Evolutionary conservation across 2,329 filamentous ascomycete genomes (phyloP).

Genomic region (Stemphylium vesicarium): DNA sequence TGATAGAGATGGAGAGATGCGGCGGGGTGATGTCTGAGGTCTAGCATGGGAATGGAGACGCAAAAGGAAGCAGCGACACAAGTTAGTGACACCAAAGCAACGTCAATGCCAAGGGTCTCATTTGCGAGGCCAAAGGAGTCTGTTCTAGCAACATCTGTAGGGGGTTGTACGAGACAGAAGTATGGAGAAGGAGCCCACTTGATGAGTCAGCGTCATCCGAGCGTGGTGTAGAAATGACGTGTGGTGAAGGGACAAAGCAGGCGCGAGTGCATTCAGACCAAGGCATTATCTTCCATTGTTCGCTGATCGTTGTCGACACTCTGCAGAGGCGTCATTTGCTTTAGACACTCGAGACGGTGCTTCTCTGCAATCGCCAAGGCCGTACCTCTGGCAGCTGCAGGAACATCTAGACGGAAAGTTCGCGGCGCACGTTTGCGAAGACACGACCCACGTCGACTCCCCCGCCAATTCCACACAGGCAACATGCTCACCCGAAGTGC

Average conservation of each 20-base stretch:
- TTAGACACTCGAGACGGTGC: not conserved
- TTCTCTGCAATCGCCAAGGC: constrained; percentile 12
- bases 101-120: too few species aligned
- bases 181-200: not conserved
- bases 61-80: too few species aligned
- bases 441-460: constrained; percentile 7
- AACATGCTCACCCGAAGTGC: constrained; percentile 42
- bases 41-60: too few species aligned
- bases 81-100: too few species aligned
- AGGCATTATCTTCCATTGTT: too few species aligned
- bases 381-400: constrained; percentile 4
- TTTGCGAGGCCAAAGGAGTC: not conserved
- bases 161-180: not conserved
- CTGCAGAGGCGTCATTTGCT: not conserved
- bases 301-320: not conserved
- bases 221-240: constrained; percentile 8
- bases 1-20: too few species aligned
- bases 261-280: not conserved
- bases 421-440: constrained; percentile 3
- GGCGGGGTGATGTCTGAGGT: too few species aligned
- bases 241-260: not conserved
- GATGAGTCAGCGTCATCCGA: constrained; percentile 6
- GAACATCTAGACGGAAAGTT: constrained; percentile 11
- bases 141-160: not conserved
- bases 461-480: not conserved